Conservation (phyloP, 1,139 yeast genomes). For the Yamadazyma conglobata region DNA sequence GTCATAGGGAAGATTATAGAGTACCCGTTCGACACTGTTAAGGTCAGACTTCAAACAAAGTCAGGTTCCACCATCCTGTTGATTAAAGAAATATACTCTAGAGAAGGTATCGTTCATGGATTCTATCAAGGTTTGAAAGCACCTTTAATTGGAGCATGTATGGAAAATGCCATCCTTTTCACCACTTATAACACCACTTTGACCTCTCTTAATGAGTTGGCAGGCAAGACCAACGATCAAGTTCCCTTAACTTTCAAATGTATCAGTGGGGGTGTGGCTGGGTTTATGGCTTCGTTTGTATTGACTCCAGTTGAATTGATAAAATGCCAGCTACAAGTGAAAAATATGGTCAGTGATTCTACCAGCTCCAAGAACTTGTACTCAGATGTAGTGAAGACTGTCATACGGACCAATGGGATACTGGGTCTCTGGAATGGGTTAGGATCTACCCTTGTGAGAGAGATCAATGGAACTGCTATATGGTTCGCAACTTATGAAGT, state of each 20-base stretch:
- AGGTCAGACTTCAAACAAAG: constrained; percentile 69
- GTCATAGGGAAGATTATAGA: constrained; percentile 81
- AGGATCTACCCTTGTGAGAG: constrained; percentile 77
- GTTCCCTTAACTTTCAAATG: constrained; percentile 39
- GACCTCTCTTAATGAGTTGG: constrained; percentile 45
- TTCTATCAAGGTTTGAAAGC: constrained; percentile 66
- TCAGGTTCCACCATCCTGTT: constrained; percentile 53
- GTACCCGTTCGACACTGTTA: constrained; percentile 89
- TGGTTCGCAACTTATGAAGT: constrained; percentile 92
- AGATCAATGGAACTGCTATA: constrained; percentile 84
- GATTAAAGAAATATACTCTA: constrained; percentile 52
- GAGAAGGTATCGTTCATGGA: constrained; percentile 61
- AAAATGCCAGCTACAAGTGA: constrained; percentile 86
- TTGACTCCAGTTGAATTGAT: constrained; percentile 87
- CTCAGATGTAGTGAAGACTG: constrained; percentile 36
- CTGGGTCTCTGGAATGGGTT: constrained; percentile 76
- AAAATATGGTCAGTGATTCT: constrained; percentile 30
- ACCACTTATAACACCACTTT: constrained; percentile 65
- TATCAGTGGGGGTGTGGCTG: constrained; percentile 75
- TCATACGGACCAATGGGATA: constrained; percentile 53
- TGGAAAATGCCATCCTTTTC: constrained; percentile 61
- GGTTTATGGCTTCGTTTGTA: constrained; percentile 77
- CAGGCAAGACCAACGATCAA: constrained; percentile 14
- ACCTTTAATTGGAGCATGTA: constrained; percentile 83
- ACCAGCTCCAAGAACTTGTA: constrained; percentile 14